These are phyloP conservation scores for Thraustotheca clavata DNA, from an alignment of 352 stramenopile species.

Conservation along the genomic window DNA sequence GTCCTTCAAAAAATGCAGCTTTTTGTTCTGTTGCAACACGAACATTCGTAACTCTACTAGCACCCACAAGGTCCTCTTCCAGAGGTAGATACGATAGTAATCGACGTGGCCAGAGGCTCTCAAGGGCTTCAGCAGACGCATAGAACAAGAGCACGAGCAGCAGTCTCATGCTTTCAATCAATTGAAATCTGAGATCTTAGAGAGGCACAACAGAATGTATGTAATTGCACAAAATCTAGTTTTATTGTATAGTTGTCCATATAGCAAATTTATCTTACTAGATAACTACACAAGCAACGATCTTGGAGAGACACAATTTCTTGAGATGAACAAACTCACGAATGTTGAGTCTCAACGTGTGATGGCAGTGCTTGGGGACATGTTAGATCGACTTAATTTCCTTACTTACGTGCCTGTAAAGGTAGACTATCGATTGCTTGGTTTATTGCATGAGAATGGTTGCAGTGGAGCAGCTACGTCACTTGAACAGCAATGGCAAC, in stretches of 20 bases:
- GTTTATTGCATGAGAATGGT: conserved; percentile 48
- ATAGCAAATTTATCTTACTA: too few species aligned
- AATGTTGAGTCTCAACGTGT: conserved; percentile 84
- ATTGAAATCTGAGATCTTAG: too few species aligned
- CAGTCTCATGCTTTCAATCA: too few species aligned
- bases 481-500: conserved; percentile 66
- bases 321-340: conserved; percentile 78
- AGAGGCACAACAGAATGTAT: too few species aligned
- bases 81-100: conserved; percentile 17
- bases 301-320: neutral
- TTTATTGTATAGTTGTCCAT: too few species aligned
- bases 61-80: neutral
- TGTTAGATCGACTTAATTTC: conserved; percentile 78
- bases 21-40: neutral
- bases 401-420: conserved; percentile 75
- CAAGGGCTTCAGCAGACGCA: neutral
- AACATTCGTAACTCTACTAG: neutral
- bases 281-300: too few species aligned
- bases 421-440: conserved; percentile 41
- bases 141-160: neutral
- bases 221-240: too few species aligned
- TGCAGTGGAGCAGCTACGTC: conserved; percentile 48
- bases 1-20: conserved; percentile 9
- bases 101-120: conserved; percentile 3
- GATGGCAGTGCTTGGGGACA: conserved; percentile 80